Evolutionary conservation across 202 grass and related monocot species (phyloP), one percentile per base, ranked within the genome.

Genomic region (Hordeum pubiflorum): DNA sequence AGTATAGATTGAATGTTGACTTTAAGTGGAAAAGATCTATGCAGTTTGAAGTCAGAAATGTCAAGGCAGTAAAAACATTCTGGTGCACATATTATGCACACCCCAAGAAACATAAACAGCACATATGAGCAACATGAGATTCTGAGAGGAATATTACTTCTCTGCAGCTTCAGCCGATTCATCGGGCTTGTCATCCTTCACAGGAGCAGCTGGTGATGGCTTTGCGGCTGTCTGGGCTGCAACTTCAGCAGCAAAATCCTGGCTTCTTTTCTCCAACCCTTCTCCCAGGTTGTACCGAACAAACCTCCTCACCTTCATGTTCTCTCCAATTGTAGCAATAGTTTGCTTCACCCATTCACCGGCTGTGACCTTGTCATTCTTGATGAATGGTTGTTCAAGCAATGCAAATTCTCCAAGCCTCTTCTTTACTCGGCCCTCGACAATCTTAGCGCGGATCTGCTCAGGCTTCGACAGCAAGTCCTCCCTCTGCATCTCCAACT

Each of bases 351-450:
- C 75, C 83, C 87, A 91, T 69, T 99, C 96, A 84, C 90, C 86
- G 63, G 93, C 88, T 79, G 91, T 85, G 63, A 99, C 68, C 83
- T 96, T 99, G 78, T 99, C 96, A 85, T 93, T 95, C 64, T 93
- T 99, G 80, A 99, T 99, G 77, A 89, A 99, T 83, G 96, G 92
- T 79, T 99, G 96, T 50, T 99, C 92, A 75, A 93, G 89, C 62
- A 99, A 82, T 52, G 92, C 85, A 85, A 91, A 95, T 86, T 95
- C 96, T 84, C 93, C 96, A 72, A 95, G 90, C 74, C 90, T 89
- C 82, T 99, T 99, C 59, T 83, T 91, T 70, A 99, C 93, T 75
- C 96, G 76, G 1, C 96, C 92, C 84, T 99, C 96, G 0, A 99
- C 96, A 83, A 99, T 99, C 76, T 94, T 95, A 80, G 92, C 75